These are phyloP conservation scores for Dactylellina drechsleri DNA, from an alignment of 2,329 filamentous ascomycete species.

Conservation along the genomic window DNA sequence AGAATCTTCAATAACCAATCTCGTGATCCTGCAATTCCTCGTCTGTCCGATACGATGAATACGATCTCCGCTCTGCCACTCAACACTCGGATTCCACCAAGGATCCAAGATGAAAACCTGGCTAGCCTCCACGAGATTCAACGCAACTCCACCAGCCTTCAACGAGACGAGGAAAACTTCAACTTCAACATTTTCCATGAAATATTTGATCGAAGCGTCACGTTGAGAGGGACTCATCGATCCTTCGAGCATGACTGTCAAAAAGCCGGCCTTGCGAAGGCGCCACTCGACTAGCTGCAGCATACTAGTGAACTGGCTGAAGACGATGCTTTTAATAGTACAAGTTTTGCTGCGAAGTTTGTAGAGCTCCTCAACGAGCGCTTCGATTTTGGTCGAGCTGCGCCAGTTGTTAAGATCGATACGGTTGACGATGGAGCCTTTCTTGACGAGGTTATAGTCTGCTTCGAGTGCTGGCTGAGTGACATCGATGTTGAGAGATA, in stretches of 20 bases:
- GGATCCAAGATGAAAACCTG: constrained; percentile 96
- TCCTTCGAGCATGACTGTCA: constrained; percentile 96
- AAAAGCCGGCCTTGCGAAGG: constrained; percentile 78
- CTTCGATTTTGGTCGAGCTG: constrained; percentile 96
- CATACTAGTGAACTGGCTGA: constrained; percentile 81
- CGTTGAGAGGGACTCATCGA: constrained; percentile 95
- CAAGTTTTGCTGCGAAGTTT: constrained; percentile 90
- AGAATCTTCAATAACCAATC: constrained; percentile 94
- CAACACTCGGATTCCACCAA: constrained; percentile 99
- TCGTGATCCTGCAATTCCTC: constrained; percentile 90
- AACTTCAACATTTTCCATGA: constrained; percentile 93
- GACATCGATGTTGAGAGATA: constrained; percentile 86
- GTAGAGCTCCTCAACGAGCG: constrained; percentile 93
- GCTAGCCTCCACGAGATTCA: constrained; percentile 94
- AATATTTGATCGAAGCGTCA: constrained; percentile 72
- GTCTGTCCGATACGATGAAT: constrained; percentile 96
- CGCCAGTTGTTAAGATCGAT: constrained; percentile 99
- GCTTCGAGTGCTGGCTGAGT: constrained; percentile 96
- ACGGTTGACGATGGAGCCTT: constrained; percentile 96
- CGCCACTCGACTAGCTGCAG: constrained; percentile 62
- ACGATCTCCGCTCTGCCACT: constrained; percentile 96
- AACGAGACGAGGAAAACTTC: constrained; percentile 96
- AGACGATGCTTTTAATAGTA: constrained; percentile 81
- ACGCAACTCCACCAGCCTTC: constrained; percentile 92
- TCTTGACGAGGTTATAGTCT: constrained; percentile 85